phyloP scores from a whole-genome alignment of 225 moss, liverwort and hornwort genomes.

The Sphagnum contortum region DNA sequence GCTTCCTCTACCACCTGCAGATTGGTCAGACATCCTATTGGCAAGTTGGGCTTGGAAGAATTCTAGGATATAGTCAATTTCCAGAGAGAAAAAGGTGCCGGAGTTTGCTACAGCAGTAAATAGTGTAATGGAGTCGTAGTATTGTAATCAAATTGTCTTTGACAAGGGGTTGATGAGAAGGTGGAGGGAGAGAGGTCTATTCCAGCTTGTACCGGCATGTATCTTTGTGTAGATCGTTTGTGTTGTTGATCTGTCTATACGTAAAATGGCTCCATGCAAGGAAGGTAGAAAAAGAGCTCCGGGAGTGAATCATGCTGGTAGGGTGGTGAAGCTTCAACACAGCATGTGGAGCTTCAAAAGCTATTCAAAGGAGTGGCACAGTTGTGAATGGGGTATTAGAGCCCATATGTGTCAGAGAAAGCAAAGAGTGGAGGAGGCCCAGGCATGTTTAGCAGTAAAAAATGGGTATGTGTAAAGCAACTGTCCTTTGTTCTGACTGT shows the following conservation, averaged over 20 bases:
- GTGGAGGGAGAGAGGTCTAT: constrained; percentile 33
- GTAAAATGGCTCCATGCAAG: constrained; percentile 34
- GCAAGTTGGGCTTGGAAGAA: constrained; percentile 12
- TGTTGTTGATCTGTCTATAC: constrained; percentile 43
- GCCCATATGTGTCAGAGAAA: constrained; percentile 50
- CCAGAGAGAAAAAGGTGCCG: neutral
- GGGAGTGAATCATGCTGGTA: constrained; percentile 30
- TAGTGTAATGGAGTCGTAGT: constrained; percentile 73
- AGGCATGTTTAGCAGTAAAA: constrained; percentile 88
- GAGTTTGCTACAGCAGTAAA: constrained; percentile 55
- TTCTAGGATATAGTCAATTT: constrained; percentile 9
- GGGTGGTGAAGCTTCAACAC: constrained; percentile 37
- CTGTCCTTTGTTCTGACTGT: constrained; percentile 90
- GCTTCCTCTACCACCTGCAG: neutral
- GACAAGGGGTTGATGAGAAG: constrained; percentile 62
- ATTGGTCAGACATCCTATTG: neutral
- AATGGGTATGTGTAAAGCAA: constrained; percentile 84
- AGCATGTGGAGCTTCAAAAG: constrained; percentile 13
- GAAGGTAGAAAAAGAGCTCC: constrained; percentile 29
- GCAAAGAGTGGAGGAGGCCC: constrained; percentile 68
- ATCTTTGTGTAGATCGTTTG: constrained; percentile 42
- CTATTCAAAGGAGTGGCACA: constrained; percentile 6
- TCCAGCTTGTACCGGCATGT: constrained; percentile 64
- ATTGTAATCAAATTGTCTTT: constrained; percentile 55
- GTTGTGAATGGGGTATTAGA: constrained; percentile 50